These are phyloP conservation scores for Podaxis rugospora DNA, from an alignment of 768 basidiomycete genomes.

Conservation along the genomic window DNA sequence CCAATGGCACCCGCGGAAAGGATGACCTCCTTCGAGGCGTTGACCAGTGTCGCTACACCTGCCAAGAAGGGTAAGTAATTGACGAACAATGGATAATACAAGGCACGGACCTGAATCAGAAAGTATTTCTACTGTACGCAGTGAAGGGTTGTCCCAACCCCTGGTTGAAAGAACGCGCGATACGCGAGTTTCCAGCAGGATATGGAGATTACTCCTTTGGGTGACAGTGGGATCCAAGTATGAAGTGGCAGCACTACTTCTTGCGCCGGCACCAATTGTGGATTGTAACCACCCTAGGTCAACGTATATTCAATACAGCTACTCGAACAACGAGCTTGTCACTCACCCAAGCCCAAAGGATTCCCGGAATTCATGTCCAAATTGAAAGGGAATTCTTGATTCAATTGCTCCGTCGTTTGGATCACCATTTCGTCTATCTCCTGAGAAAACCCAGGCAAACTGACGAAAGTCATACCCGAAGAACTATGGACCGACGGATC, in stretches of 20 bases:
- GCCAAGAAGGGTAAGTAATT: not conserved
- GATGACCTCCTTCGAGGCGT: slow-evolving; percentile 51
- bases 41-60: slow-evolving; percentile 8
- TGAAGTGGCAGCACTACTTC: slow-evolving; percentile 22
- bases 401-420: slow-evolving; percentile 27
- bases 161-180: slow-evolving; percentile 15
- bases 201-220: slow-evolving; percentile 23
- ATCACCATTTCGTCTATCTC: slow-evolving; percentile 29
- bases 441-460: slow-evolving; percentile 21
- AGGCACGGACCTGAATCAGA: slow-evolving; percentile 6
- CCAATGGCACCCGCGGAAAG: slow-evolving; percentile 35
- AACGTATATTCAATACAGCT: slow-evolving; percentile 6
- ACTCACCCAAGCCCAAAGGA: slow-evolving; percentile 35
- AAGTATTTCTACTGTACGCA: slow-evolving; percentile 10
- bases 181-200: slow-evolving; percentile 25
- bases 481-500: slow-evolving; percentile 27
- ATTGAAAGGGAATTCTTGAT: slow-evolving; percentile 34
- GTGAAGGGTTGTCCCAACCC: not conserved
- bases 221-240: slow-evolving; percentile 19
- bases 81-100: not conserved
- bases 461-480: slow-evolving; percentile 23
- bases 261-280: slow-evolving; percentile 17
- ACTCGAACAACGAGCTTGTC: not conserved
- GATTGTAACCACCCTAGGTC: slow-evolving; percentile 20
- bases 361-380: slow-evolving; percentile 38